These are phyloP conservation scores for Microbotryomycetes sp. DNA, from an alignment of 1,284 basidiomycete genomes.

Conservation along the genomic window DNA sequence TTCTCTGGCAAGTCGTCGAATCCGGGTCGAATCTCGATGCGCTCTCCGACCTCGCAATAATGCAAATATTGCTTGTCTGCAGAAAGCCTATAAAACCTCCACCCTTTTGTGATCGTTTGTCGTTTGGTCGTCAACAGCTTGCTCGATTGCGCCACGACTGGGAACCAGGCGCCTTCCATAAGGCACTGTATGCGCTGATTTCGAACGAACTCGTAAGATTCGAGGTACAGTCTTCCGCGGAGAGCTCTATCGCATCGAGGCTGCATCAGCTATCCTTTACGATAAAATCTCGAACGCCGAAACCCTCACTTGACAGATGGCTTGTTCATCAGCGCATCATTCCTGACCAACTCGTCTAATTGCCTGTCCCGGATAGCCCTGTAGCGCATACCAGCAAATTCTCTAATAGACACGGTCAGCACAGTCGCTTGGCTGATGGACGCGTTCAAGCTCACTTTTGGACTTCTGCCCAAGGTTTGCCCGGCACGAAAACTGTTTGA, in stretches of 20 bases:
- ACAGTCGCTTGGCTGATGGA: too few species aligned
- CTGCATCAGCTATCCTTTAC: background rate
- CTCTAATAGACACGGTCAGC: too few species aligned
- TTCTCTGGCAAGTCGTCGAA: conserved; percentile 78
- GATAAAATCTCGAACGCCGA: too few species aligned
- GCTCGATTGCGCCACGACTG: conserved; percentile 54
- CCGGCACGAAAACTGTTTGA: too few species aligned
- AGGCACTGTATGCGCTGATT: conserved; percentile 84
- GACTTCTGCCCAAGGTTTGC: too few species aligned
- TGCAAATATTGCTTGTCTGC: conserved; percentile 65
- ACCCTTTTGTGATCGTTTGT: conserved; percentile 10
- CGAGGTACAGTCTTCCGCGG: conserved; percentile 76
- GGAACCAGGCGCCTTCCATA: conserved; percentile 84
- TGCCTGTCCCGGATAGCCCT: conserved; percentile 79
- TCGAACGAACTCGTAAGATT: conserved; percentile 85
- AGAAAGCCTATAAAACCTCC: conserved; percentile 43
- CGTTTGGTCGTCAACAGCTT: conserved; percentile 1
- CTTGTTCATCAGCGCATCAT: conserved; percentile 81
- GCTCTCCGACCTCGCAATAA: conserved; percentile 68
- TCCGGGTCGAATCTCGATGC: conserved; percentile 67
- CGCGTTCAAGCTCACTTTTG: too few species aligned
- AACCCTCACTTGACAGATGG: conserved; percentile 62
- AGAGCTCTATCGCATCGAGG: conserved; percentile 56
- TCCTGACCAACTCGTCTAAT: conserved; percentile 85
- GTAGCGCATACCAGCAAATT: conserved; percentile 80